Evolutionary conservation across 2,329 filamentous ascomycete genomes (phyloP), one percentile per base, ranked within the genome.

Genomic region (Colletotrichum tofieldiae): DNA sequence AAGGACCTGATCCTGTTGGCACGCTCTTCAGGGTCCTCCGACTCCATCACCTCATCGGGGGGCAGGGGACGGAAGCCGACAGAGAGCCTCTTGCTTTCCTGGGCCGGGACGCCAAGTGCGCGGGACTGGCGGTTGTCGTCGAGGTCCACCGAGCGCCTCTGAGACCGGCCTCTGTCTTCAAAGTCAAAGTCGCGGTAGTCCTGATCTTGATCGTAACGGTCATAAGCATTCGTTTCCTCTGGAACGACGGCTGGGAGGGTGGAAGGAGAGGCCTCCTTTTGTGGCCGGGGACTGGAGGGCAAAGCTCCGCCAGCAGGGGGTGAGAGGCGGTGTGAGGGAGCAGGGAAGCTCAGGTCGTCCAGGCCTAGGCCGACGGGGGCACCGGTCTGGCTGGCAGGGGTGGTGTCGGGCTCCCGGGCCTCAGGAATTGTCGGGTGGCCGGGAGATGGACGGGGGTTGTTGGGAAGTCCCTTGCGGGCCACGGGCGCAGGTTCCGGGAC

Each of bases 1-100:
- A 99, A 99, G 5, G 96, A 99, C 81, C 96, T 91, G 76, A 99
- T 99, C 71, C 96, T 92, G 86, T 98, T 98, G 75, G 96, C 96
- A 78, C 96, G 91, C 78, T 96, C 92, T 82, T 98, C 96, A 0
- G 96, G 95, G 80, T 98, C 96, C 79, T 98, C 96, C 3, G 92
- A 90, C 54, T 92, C 90, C 39, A 87, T 88, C 66, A 94, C 91
- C 75, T 97, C 93, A 78, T 95, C 92, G 45, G 95, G 94, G 6
- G 96, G 96, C 74, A 99, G 87, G 29, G 96, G 96, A 20, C 96
- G 93, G 81, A 97, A 88, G 37, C 91, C 91, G 56, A 93, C 89
- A 1, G 91, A 93, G n/a, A 93, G 81, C 68, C 91, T 86, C 73
- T 88, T 88, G 77, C 83, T 86, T 71, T 89, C 84, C 72, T 86